Conservation (phyloP, 345 rosid genomes). For the Turritis glabra region DNA sequence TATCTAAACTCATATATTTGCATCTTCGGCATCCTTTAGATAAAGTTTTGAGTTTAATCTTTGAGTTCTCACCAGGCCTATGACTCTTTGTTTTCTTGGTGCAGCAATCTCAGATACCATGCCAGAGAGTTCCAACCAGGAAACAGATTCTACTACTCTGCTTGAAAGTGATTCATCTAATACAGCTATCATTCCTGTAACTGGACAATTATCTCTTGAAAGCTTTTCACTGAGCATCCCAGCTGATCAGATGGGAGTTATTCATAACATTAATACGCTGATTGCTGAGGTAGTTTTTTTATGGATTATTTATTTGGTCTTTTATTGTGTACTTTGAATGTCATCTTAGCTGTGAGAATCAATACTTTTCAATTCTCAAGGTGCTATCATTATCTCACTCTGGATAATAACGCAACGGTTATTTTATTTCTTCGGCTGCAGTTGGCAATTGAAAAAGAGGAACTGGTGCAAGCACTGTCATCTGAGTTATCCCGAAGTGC, state of each 20-base stretch:
- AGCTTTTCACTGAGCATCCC: constrained; percentile 65
- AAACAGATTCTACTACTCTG: constrained; percentile 40
- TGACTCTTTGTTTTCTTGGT: constrained; percentile 16
- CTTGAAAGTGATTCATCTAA: constrained; percentile 45
- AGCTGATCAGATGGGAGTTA: constrained; percentile 73
- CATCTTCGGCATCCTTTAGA: not conserved
- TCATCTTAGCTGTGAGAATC: constrained; percentile 3
- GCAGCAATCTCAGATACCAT: constrained; percentile 39
- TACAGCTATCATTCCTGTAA: constrained; percentile 44
- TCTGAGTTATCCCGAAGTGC: constrained; percentile 72
- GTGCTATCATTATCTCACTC: constrained; percentile 11
- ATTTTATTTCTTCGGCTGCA: constrained; percentile 41
- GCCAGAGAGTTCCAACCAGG: constrained; percentile 46
- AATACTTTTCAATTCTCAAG: not conserved
- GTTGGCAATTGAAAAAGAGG: constrained; percentile 90
- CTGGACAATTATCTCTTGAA: constrained; percentile 50
- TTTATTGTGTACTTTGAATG: not conserved
- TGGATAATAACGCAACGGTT: constrained; percentile 4
- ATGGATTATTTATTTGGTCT: not conserved
- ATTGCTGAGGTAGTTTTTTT: constrained; percentile 66
- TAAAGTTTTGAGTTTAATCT: not conserved
- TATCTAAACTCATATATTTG: constrained; percentile 1
- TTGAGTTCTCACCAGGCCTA: constrained; percentile 1
- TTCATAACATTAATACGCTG: constrained; percentile 66
- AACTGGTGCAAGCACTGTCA: constrained; percentile 69